Conservation (phyloP, 2,329 filamentous ascomycete genomes). For the Penicillium janthinellum region DNA sequence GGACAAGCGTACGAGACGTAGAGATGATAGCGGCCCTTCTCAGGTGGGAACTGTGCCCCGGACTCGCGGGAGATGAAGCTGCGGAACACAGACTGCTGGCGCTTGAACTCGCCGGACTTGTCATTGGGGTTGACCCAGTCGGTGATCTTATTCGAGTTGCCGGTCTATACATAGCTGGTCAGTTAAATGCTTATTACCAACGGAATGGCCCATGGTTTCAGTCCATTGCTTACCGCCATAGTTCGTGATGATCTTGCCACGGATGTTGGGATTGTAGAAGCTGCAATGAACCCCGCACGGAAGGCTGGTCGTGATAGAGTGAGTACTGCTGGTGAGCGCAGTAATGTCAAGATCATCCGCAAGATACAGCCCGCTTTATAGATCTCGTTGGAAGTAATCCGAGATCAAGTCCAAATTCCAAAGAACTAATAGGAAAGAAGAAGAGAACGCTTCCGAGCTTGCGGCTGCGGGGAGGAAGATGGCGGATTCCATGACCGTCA, state of each 20-base stretch:
- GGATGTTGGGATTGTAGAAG: conserved; percentile 15
- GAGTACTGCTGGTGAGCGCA: conserved; percentile 25
- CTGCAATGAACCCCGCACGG: conserved; percentile 14
- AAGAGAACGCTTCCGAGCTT: conserved; percentile 6
- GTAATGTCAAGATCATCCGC: conserved; percentile 31
- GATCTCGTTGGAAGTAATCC: not conserved
- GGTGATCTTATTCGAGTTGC: conserved; percentile 62
- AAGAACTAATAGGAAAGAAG: conserved; percentile 3
- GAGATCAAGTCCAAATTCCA: not conserved
- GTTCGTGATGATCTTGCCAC: conserved; percentile 29
- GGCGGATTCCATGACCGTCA: not conserved
- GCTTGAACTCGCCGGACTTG: conserved; percentile 88
- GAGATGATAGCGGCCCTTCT: conserved; percentile 90
- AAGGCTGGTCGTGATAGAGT: conserved; percentile 22
- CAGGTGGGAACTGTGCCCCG: conserved; percentile 75
- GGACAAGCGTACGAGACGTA: conserved; percentile 94
- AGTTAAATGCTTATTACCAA: not conserved
- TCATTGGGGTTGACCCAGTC: conserved; percentile 80
- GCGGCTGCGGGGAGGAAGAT: conserved; percentile 19
- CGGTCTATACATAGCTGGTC: conserved; percentile 21
- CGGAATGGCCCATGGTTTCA: not conserved
- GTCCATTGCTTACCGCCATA: conserved; percentile 37
- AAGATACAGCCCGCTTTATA: conserved; percentile 11
- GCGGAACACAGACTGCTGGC: conserved; percentile 79
- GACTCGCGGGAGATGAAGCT: conserved; percentile 73